Evolutionary conservation across 2,329 filamentous ascomycete genomes (phyloP).

Genomic region (Aureobasidium sp.): DNA sequence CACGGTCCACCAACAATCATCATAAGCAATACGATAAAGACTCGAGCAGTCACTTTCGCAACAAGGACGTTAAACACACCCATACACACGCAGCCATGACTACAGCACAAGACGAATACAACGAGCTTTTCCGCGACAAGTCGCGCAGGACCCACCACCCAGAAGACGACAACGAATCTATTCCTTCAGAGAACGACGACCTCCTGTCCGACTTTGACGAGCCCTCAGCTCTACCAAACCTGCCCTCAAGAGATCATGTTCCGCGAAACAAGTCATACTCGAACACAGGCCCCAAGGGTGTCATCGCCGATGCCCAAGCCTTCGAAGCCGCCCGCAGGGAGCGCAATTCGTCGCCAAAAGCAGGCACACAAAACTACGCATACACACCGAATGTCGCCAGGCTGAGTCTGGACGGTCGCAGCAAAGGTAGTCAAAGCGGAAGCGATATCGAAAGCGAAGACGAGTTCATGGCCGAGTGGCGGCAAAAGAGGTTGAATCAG

Average conservation of each 20-base stretch:
- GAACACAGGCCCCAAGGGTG: conserved; percentile 77
- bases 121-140: conserved; percentile 44
- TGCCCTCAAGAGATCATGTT: background rate
- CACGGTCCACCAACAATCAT: background rate
- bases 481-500: conserved; percentile 70
- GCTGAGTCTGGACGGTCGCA: conserved; percentile 25
- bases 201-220: conserved; percentile 36
- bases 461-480: conserved; percentile 76
- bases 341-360: background rate
- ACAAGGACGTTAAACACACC: background rate
- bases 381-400: conserved; percentile 7
- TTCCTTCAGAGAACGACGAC: conserved; percentile 30
- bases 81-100: conserved; percentile 16
- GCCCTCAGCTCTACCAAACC: conserved; percentile 40
- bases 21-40: background rate
- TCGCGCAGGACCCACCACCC: conserved; percentile 37
- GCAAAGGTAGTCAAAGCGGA: conserved; percentile 35
- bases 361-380: conserved; percentile 11
- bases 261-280: conserved; percentile 34
- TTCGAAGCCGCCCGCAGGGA: conserved; percentile 43
- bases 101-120: conserved; percentile 44
- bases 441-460: conserved; percentile 57
- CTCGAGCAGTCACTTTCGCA: background rate
- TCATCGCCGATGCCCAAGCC: conserved; percentile 75
- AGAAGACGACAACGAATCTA: conserved; percentile 44